These are phyloP conservation scores for Dactylellina drechsleri DNA, from an alignment of 2,329 filamentous ascomycete species.

Conservation along the genomic window DNA sequence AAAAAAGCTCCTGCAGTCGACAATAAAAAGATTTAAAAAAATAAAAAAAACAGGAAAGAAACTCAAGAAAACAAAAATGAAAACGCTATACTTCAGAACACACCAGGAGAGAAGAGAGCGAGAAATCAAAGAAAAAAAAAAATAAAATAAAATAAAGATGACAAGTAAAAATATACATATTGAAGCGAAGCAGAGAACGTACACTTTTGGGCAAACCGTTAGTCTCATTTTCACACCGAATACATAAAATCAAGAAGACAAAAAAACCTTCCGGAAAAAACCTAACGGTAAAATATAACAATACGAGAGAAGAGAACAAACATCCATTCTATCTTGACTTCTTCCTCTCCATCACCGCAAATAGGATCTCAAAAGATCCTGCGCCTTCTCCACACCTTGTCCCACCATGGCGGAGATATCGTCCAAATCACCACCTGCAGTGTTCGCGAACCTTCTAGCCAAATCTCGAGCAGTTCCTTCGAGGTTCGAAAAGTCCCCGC, in stretches of 20 bases:
- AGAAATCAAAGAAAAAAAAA: background rate
- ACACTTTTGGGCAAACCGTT: slow-evolving; percentile 30
- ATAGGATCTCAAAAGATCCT: slow-evolving; percentile 76
- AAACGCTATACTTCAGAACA: background rate
- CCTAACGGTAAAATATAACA: slow-evolving; percentile 4
- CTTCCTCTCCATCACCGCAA: slow-evolving; percentile 60
- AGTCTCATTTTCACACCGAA: slow-evolving; percentile 47
- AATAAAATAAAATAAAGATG: background rate
- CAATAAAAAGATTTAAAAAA: no score
- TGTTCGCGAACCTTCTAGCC: slow-evolving; percentile 92
- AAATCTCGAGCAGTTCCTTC: slow-evolving; percentile 96
- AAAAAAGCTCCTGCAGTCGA: no score
- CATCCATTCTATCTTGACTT: slow-evolving; percentile 19
- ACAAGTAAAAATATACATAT: slow-evolving; percentile 43
- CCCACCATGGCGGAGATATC: slow-evolving; percentile 84
- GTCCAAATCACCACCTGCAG: slow-evolving; percentile 93
- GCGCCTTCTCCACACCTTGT: slow-evolving; percentile 83
- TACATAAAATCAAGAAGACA: slow-evolving; percentile 17
- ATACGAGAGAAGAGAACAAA: background rate
- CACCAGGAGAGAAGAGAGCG: background rate
- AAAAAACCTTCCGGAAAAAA: slow-evolving; percentile 1
- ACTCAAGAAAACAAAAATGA: background rate
- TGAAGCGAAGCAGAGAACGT: slow-evolving; percentile 35
- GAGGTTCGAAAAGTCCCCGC: slow-evolving; percentile 76
- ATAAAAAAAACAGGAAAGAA: background rate